Conservation (phyloP, 2,329 filamentous ascomycete genomes). For the Arthrocladium fulminans region DNA sequence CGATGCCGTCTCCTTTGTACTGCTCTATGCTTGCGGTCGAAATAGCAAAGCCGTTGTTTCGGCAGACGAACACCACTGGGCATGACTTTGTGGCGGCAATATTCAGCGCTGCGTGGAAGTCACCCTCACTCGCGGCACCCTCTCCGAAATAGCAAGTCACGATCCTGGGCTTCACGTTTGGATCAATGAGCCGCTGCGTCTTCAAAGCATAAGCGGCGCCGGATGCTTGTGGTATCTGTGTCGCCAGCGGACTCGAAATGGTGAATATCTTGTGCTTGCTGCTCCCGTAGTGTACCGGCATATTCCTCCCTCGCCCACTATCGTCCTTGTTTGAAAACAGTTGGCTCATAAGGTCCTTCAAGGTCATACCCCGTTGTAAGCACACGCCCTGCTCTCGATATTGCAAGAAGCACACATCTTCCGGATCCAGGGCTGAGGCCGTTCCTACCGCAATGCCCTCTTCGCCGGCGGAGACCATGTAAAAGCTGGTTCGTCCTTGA, state of each 20-base stretch:
- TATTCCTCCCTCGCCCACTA: constrained; percentile 73
- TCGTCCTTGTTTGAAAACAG: constrained; percentile 83
- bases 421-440: constrained; percentile 69
- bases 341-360: constrained; percentile 90
- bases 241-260: constrained; percentile 75
- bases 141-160: constrained; percentile 84
- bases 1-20: constrained; percentile 85
- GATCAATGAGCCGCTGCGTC: constrained; percentile 64
- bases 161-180: constrained; percentile 57
- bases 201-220: constrained; percentile 84
- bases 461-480: constrained; percentile 91
- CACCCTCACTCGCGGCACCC: constrained; percentile 80
- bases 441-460: constrained; percentile 89
- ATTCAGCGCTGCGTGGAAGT: constrained; percentile 85
- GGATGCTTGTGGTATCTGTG: constrained; percentile 79
- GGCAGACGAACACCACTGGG: constrained; percentile 79
- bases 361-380: constrained; percentile 74
- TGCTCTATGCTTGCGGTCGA: constrained; percentile 83
- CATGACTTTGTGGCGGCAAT: constrained; percentile 84
- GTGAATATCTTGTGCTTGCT: constrained; percentile 80
- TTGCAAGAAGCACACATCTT: constrained; percentile 87
- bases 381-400: constrained; percentile 92
- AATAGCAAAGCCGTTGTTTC: constrained; percentile 89
- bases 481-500: constrained; percentile 89
- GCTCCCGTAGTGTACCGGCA: constrained; percentile 87